Conservation (phyloP, 208 protist genomes). For the Leishmania braziliensis region DNA sequence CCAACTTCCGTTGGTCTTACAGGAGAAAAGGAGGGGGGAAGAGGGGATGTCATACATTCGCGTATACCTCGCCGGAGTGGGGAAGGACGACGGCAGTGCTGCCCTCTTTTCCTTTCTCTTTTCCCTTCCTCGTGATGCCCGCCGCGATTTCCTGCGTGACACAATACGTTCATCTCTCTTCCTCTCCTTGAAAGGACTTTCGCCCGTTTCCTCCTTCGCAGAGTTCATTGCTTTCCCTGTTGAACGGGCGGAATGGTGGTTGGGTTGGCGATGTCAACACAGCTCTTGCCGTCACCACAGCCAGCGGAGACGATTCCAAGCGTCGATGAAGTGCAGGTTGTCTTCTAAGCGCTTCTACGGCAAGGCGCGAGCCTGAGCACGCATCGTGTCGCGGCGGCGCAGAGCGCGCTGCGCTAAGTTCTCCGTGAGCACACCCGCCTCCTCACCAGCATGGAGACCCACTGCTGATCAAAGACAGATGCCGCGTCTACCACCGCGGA, state of each 20-base stretch:
- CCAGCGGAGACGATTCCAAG: conserved; percentile 11
- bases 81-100: background rate
- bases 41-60: background rate
- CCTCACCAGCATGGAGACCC: conserved; percentile 31
- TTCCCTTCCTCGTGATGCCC: background rate
- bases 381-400: conserved; percentile 16
- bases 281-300: background rate
- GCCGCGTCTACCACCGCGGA: background rate
- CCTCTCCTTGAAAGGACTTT: no score
- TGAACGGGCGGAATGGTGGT: background rate
- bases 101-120: background rate
- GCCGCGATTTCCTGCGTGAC: background rate
- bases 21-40: background rate
- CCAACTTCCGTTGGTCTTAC: background rate
- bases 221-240: background rate
- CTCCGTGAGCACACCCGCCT: conserved; percentile 37
- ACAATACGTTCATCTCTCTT: background rate
- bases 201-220: background rate
- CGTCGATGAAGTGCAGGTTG: conserved; percentile 33
- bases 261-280: background rate
- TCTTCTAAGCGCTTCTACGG: conserved; percentile 20
- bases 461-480: conserved; percentile 15
- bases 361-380: conserved; percentile 7
- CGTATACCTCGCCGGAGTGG: background rate
- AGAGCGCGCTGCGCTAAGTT: conserved; percentile 24